Percentiles rank a stretch among this genome's conserved stretches.
These are phyloP conservation scores for Syncephalis fuscata DNA, from an alignment of 371 early-diverging fungal species.

Conservation along the genomic window DNA sequence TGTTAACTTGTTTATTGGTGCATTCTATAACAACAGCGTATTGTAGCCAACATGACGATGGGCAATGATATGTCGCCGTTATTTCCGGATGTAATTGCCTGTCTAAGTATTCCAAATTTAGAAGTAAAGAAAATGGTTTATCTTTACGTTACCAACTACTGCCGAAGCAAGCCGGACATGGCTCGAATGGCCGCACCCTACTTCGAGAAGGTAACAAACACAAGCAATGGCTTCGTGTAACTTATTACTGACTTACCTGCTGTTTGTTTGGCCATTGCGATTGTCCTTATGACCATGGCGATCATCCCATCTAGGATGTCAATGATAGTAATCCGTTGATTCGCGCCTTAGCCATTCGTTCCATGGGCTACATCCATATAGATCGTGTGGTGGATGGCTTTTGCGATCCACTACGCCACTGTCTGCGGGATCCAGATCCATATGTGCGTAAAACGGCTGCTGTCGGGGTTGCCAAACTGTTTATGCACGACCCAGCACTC, in stretches of 20 bases:
- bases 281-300: too few relatives aligned
- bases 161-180: constrained; percentile 74
- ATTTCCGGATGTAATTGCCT: constrained; percentile 39
- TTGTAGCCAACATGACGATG: constrained; percentile 51
- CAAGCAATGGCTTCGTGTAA: too few relatives aligned
- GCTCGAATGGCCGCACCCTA: constrained; percentile 64
- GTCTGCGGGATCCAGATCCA: constrained; percentile 58
- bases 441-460: constrained; percentile 55
- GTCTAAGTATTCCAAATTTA: constrained; percentile 30
- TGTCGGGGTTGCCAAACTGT: constrained; percentile 37
- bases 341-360: constrained; percentile 80
- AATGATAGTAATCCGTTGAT: constrained; percentile 73
- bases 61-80: constrained; percentile 74
- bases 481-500: constrained; percentile 39
- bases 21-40: not conserved
- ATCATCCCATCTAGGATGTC: constrained; percentile 23
- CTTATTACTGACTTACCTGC: too few relatives aligned
- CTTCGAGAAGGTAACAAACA: constrained; percentile 45
- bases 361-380: constrained; percentile 87
- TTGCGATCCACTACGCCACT: constrained; percentile 67
- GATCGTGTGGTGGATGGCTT: constrained; percentile 72
- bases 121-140: constrained; percentile 88
- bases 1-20: too few relatives aligned
- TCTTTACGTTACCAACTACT: constrained; percentile 70
- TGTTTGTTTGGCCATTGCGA: too few relatives aligned